These are phyloP conservation scores for Murraya koenigii DNA, from an alignment of 345 rosid species.

Conservation along the genomic window DNA sequence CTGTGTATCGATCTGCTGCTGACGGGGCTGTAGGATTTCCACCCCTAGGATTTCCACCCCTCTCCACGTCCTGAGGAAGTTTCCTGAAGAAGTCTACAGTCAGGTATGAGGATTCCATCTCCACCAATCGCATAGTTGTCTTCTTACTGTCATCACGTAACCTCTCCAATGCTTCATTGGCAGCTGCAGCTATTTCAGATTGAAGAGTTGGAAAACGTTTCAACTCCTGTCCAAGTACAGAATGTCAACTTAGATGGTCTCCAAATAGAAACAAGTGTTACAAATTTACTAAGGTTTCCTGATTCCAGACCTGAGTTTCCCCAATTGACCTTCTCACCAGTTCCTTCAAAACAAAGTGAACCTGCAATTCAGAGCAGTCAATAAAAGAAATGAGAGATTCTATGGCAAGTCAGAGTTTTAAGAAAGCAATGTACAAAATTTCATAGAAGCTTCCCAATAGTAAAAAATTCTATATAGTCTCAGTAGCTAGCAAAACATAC, in stretches of 20 bases:
- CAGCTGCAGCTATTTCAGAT: constrained; percentile 50
- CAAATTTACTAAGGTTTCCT: not conserved
- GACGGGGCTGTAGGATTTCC: constrained; percentile 33
- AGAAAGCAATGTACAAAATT: not conserved
- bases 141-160: constrained; percentile 57
- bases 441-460: not conserved
- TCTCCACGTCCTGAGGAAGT: constrained; percentile 54
- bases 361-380: constrained; percentile 35
- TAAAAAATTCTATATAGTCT: not conserved
- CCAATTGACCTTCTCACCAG: constrained; percentile 56
- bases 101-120: constrained; percentile 72
- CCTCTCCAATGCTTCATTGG: constrained; percentile 50
- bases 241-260: not conserved
- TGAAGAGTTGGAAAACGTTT: constrained; percentile 64
- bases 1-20: constrained; percentile 39
- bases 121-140: constrained; percentile 53
- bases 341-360: constrained; percentile 60
- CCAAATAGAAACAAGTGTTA: not conserved
- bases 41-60: constrained; percentile 44
- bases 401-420: not conserved
- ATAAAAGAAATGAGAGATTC: constrained; percentile 1
- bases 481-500: not conserved
- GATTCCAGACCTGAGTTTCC: constrained; percentile 53
- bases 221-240: constrained; percentile 45
- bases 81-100: constrained; percentile 65